Evolutionary conservation across 75 land plant genomes (phyloP).

Genomic region (Selaginella moellendorffii): DNA sequence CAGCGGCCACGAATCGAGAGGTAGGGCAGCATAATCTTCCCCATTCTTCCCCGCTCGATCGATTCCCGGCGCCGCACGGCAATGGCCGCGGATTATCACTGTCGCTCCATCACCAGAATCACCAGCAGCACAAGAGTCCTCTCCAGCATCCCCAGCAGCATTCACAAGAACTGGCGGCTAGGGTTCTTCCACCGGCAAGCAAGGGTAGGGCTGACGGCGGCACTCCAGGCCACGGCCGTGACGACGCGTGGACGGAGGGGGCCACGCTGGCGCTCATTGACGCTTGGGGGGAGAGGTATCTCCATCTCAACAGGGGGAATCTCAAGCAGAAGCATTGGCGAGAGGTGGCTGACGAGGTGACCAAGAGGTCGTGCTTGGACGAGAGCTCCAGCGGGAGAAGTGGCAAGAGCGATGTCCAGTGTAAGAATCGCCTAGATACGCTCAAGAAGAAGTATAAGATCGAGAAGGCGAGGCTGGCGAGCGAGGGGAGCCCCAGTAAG

Average conservation of each 20-base stretch:
- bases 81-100: neutral
- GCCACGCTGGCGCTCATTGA: conserved; percentile 56
- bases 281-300: conserved; percentile 72
- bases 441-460: conserved; percentile 88
- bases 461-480: conserved; percentile 33
- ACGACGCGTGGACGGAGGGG: conserved; percentile 76
- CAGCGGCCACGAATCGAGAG: neutral
- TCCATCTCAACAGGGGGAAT: conserved; percentile 63
- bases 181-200: neutral
- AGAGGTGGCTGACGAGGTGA: conserved; percentile 69
- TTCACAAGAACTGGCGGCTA: neutral
- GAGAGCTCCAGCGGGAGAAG: conserved; percentile 18
- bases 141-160: no score
- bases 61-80: neutral
- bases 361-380: conserved; percentile 26
- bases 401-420: conserved; percentile 60
- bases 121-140: neutral
- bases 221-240: conserved; percentile 14
- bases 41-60: conserved; percentile 1
- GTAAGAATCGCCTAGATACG: conserved; percentile 82
- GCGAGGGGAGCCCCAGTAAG: conserved; percentile 18
- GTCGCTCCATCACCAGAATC: neutral
- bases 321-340: conserved; percentile 73
- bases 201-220: neutral
- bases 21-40: neutral